These are phyloP conservation scores for Claviceps sp. DNA, from an alignment of 2,329 filamentous ascomycete species.

Conservation along the genomic window DNA sequence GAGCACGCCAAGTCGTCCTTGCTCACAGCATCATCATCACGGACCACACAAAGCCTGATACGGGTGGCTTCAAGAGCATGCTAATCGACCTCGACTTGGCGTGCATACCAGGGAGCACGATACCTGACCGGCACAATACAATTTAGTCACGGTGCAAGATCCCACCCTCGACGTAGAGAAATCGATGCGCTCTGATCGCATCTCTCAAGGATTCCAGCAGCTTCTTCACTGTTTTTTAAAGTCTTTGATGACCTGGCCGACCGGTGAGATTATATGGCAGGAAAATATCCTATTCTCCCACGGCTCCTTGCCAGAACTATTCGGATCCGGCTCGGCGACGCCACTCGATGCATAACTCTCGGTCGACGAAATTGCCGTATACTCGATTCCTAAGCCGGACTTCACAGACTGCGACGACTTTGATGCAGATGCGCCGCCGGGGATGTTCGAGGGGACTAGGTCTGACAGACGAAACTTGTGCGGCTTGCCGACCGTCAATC, in stretches of 20 bases:
- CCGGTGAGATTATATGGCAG: constrained; percentile 6
- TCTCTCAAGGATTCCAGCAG: constrained; percentile 2
- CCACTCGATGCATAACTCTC: neutral
- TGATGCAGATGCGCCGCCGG: constrained; percentile 4
- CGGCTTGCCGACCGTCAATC: constrained; percentile 1
- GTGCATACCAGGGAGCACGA: constrained; percentile 6
- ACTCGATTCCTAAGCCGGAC: constrained; percentile 4
- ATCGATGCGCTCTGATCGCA: constrained; percentile 4
- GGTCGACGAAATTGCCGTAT: neutral
- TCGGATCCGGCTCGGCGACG: constrained; percentile 5
- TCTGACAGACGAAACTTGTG: constrained; percentile 2
- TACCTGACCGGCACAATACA: constrained; percentile 17
- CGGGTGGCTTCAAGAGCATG: constrained; percentile 12
- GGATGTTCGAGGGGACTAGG: constrained; percentile 2
- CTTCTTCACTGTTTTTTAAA: neutral
- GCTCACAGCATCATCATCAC: constrained; percentile 4
- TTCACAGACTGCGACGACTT: constrained; percentile 7
- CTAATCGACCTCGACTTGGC: constrained; percentile 11
- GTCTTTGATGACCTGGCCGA: constrained; percentile 3
- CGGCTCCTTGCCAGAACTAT: constrained; percentile 4
- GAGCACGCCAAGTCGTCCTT: neutral
- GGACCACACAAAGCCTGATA: constrained; percentile 1
- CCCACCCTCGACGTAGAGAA: neutral
- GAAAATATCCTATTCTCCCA: constrained; percentile 7
- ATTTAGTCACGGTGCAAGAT: constrained; percentile 12